Conservation (phyloP, 78 protist species). For the Monocercomonoides exilis region DNA sequence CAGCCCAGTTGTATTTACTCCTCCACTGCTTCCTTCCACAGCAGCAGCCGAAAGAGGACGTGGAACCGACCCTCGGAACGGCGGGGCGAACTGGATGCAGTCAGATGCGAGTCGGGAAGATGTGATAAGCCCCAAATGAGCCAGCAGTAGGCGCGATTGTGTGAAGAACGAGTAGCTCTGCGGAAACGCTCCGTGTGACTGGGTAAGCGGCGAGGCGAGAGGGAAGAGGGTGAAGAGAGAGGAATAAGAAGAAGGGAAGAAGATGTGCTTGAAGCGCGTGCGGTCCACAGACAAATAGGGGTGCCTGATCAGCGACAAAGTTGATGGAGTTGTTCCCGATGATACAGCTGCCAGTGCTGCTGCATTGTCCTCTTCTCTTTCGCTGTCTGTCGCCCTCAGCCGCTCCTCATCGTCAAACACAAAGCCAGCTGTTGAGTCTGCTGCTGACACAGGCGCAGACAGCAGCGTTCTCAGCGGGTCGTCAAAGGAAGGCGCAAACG, state of each 20-base stretch:
- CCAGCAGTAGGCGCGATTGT: slow-evolving; percentile 1
- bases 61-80: not conserved
- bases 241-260: not conserved
- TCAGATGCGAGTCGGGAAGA: slow-evolving; percentile 25
- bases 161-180: not conserved
- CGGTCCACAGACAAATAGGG: not conserved
- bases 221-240: not conserved
- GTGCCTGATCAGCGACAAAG: not conserved
- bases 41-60: slow-evolving; percentile 8
- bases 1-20: not conserved
- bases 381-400: no score
- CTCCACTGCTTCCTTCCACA: not conserved
- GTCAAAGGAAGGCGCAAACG: no score
- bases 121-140: slow-evolving; percentile 35
- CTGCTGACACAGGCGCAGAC: no score
- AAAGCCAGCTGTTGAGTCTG: no score
- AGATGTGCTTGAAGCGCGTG: not conserved
- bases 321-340: not conserved
- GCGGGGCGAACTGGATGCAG: not conserved
- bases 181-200: not conserved
- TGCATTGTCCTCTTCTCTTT: not conserved
- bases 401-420: no score
- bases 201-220: not conserved
- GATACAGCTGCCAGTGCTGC: not conserved
- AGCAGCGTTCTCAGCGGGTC: no score